These are phyloP conservation scores for Oryza australiensis DNA, from an alignment of 176 grass and related monocot species.

Conservation along the genomic window DNA sequence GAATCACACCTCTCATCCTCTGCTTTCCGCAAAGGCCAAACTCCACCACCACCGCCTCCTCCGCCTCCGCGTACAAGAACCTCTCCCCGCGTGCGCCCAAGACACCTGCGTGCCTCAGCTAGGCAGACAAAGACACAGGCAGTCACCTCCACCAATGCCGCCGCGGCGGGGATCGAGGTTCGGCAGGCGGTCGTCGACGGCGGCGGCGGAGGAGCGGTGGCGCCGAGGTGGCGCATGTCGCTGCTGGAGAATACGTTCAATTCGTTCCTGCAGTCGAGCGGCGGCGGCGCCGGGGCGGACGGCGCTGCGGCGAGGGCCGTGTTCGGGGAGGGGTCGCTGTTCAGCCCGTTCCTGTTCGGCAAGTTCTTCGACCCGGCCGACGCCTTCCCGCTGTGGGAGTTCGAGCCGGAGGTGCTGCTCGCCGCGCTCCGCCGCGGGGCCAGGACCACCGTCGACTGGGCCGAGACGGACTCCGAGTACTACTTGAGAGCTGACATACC, in stretches of 20 bases:
- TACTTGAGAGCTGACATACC: conserved; percentile 63
- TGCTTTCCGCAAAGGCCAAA: conserved; percentile 46
- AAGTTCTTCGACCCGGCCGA: conserved; percentile 98
- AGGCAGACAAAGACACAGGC: neutral
- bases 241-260: conserved; percentile 69
- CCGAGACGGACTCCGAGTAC: conserved; percentile 63
- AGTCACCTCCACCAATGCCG: conserved; percentile 47
- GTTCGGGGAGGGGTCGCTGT: conserved; percentile 76
- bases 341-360: conserved; percentile 82
- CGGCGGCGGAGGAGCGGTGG: neutral
- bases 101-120: neutral
- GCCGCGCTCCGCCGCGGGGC: conserved; percentile 42
- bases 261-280: conserved; percentile 37
- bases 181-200: conserved; percentile 28
- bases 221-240: conserved; percentile 75
- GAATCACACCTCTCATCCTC: conserved; percentile 53
- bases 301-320: conserved; percentile 50
- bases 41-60: conserved; percentile 37
- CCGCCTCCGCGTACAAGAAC: conserved; percentile 2
- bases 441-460: conserved; percentile 65
- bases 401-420: conserved; percentile 73
- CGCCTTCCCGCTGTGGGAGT: conserved; percentile 93
- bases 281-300: neutral
- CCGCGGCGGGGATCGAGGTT: conserved; percentile 70
- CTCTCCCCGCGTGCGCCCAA: neutral